Evolutionary conservation across 139 green algal genomes (phyloP).

Genomic region (Chlorella sp.): DNA sequence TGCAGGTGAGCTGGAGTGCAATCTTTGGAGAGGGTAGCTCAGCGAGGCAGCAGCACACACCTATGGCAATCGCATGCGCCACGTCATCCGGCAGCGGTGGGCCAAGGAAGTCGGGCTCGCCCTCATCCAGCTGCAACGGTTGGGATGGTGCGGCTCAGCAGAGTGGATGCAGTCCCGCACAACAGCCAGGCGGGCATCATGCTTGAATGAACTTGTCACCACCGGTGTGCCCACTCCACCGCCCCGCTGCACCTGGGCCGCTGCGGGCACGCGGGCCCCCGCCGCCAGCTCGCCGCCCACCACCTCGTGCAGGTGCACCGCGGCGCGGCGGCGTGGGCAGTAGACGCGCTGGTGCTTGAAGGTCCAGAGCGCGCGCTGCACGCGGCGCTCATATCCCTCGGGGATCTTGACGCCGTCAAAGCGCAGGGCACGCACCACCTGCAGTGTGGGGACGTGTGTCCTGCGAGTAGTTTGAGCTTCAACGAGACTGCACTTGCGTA

Average conservation of each 20-base stretch:
- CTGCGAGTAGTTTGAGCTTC: too few relatives aligned
- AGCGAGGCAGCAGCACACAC: slow-evolving; percentile 27
- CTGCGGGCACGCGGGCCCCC: slow-evolving; percentile 61
- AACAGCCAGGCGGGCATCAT: too few relatives aligned
- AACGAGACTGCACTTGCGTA: neutral
- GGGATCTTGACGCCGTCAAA: slow-evolving; percentile 84
- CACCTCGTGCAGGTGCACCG: slow-evolving; percentile 79
- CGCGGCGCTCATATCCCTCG: slow-evolving; percentile 77
- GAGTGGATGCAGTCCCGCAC: too few relatives aligned
- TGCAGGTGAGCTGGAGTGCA: neutral
- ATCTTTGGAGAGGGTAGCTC: neutral
- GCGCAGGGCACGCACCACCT: slow-evolving; percentile 56
- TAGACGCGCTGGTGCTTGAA: slow-evolving; percentile 88
- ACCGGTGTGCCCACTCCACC: too few relatives aligned
- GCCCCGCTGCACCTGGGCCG: slow-evolving; percentile 35
- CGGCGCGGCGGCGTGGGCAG: slow-evolving; percentile 44
- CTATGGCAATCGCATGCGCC: slow-evolving; percentile 71
- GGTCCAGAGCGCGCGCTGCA: slow-evolving; percentile 90
- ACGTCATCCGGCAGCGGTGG: slow-evolving; percentile 60
- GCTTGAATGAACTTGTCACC: too few relatives aligned
- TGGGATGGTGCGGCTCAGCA: too few relatives aligned
- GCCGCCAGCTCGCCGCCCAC: slow-evolving; percentile 52
- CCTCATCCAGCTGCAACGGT: slow-evolving; percentile 17
- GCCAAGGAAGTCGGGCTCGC: slow-evolving; percentile 79
- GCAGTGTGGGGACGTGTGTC: neutral